These are phyloP conservation scores for Bryoglossum gracile DNA, from an alignment of 495 filamentous ascomycete species.

Conservation along the genomic window DNA sequence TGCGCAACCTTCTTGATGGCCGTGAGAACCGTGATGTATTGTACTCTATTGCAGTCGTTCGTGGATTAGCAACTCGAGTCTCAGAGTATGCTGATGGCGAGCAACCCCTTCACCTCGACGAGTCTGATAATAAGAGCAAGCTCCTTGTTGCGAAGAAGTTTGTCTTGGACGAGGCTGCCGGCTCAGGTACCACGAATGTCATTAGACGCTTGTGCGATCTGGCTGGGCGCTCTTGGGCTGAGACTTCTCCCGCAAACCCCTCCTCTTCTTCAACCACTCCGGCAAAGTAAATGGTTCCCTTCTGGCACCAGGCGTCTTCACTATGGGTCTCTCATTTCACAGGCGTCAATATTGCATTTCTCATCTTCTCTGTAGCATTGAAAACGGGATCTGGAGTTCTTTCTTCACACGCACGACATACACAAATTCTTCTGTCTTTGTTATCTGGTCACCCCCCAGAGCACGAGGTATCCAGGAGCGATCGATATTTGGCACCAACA, in stretches of 20 bases:
- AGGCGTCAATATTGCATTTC: constrained; percentile 14
- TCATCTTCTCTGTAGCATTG: constrained; percentile 14
- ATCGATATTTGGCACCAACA: too few relatives aligned
- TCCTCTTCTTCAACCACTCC: background rate
- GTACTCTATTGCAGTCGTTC: constrained; percentile 77
- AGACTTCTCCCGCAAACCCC: background rate
- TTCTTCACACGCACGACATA: too few relatives aligned
- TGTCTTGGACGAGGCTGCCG: constrained; percentile 63
- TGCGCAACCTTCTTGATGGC: constrained; percentile 64
- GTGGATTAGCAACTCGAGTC: constrained; percentile 63
- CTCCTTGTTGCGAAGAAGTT: constrained; percentile 76
- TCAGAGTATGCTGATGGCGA: constrained; percentile 55
- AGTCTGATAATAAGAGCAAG: constrained; percentile 63
- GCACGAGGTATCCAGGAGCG: too few relatives aligned
- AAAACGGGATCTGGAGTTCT: constrained; percentile 10
- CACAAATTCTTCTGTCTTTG: too few relatives aligned
- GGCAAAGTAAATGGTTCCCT: constrained; percentile 9
- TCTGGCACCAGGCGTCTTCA: too few relatives aligned
- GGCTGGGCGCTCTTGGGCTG: constrained; percentile 36
- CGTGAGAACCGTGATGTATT: constrained; percentile 87
- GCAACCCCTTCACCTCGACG: constrained; percentile 52
- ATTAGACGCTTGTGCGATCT: constrained; percentile 71
- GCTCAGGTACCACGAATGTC: constrained; percentile 69
- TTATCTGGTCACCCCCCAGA: too few relatives aligned
- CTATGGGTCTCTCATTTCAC: too few relatives aligned